phyloP scores from a whole-genome alignment of 1,284 basidiomycete species.

The Cryptococcus sp. region DNA sequence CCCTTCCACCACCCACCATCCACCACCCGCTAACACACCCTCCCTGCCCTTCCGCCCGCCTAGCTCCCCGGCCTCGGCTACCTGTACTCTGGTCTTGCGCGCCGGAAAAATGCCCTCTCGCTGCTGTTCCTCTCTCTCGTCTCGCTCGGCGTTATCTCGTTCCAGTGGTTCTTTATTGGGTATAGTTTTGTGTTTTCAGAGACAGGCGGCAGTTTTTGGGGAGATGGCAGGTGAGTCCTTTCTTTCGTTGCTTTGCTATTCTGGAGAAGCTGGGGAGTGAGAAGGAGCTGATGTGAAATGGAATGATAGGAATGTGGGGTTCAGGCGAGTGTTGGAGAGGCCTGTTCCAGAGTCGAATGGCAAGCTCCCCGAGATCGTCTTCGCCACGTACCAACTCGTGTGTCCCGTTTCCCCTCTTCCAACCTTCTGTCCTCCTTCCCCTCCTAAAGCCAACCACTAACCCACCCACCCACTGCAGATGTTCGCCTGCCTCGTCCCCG shows the following conservation, averaged over 20 bases:
- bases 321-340: constrained; percentile 65
- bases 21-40: not conserved
- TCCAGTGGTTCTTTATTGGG: constrained; percentile 88
- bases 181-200: constrained; percentile 78
- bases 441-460: not conserved
- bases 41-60: constrained; percentile 1
- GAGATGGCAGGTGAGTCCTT: constrained; percentile 56
- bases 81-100: constrained; percentile 81
- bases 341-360: constrained; percentile 65
- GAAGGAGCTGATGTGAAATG: not conserved
- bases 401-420: too few species aligned
- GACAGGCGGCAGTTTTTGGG: constrained; percentile 61
- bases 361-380: constrained; percentile 57
- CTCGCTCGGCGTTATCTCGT: constrained; percentile 66
- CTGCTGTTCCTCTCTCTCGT: constrained; percentile 58
- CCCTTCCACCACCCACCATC: too few species aligned
- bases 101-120: constrained; percentile 60
- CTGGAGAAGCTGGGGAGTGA: not conserved
- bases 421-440: constrained; percentile 52
- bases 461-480: constrained; percentile 17
- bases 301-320: constrained; percentile 52
- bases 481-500: constrained; percentile 54
- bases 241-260: not conserved
- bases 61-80: constrained; percentile 66
- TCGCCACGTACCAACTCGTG: constrained; percentile 77